Conservation (phyloP, 2,329 filamentous ascomycete genomes). For the Phialemonium atrogriseum region DNA sequence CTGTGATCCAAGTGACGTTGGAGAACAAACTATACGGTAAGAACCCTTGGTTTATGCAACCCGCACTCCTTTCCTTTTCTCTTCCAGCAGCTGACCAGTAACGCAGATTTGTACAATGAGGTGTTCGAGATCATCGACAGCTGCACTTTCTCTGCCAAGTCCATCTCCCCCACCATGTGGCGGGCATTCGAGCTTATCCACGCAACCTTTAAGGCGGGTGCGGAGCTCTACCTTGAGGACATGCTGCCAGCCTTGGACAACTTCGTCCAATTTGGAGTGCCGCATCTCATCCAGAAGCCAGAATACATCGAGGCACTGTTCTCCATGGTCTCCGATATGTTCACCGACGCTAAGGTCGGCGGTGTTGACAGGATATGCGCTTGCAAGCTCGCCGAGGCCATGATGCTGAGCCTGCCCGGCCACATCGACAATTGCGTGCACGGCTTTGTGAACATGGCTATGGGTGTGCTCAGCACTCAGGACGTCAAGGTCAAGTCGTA, state of each 20-base stretch:
- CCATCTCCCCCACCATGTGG: slow-evolving; percentile 96
- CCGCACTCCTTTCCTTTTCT: not conserved
- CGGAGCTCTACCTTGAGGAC: slow-evolving; percentile 94
- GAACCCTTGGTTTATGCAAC: slow-evolving; percentile 13
- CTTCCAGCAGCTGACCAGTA: slow-evolving; percentile 4
- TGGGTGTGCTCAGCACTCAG: slow-evolving; percentile 67
- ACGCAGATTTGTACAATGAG: slow-evolving; percentile 83
- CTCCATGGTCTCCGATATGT: slow-evolving; percentile 93
- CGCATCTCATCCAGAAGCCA: slow-evolving; percentile 72
- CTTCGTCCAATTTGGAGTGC: slow-evolving; percentile 87
- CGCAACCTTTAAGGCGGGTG: slow-evolving; percentile 92
- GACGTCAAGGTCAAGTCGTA: slow-evolving; percentile 88
- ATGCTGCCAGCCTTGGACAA: slow-evolving; percentile 98
- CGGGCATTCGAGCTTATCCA: slow-evolving; percentile 95
- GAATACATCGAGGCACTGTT: slow-evolving; percentile 82
- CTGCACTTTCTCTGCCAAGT: slow-evolving; percentile 96
- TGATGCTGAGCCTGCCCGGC: slow-evolving; percentile 91
- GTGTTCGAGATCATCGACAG: slow-evolving; percentile 99
- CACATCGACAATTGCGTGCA: slow-evolving; percentile 83
- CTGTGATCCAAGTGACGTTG: slow-evolving; percentile 88
- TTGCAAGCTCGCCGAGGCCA: slow-evolving; percentile 92
- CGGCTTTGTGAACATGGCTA: slow-evolving; percentile 82
- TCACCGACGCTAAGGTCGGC: slow-evolving; percentile 83
- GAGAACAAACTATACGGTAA: slow-evolving; percentile 93
- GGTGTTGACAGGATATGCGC: slow-evolving; percentile 94